Base-by-base conservation (phyloP, 306 rosid species). In the Malus asiatica region DNA sequence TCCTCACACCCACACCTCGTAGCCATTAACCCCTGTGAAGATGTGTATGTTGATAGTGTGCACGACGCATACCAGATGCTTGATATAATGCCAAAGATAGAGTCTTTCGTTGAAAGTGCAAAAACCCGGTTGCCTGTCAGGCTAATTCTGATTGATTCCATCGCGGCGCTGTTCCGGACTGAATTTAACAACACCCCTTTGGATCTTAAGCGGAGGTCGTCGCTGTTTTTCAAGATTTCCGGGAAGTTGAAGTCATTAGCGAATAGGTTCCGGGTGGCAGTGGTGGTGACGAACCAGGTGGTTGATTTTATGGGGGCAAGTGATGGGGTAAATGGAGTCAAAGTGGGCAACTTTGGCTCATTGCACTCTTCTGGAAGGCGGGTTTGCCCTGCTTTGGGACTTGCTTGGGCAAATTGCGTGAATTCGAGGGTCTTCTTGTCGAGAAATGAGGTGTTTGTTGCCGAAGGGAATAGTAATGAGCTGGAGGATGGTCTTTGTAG, bases 391-490 rank as follows among this genome's bases (percentile, higher is more conserved):
- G 98, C 98, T 1, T 55, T 94, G 58, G 97, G 98, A 53, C n/a
- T 92, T 13, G 86, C 90, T 1, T 94, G 98, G 98, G 86, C 98
- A 0, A 84, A 89, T n/a, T 94, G 98, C 15, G 90, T 91, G 60
- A 94, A 92, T 75, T 84, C 98, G 20, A 91, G 98, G 82, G 20
- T 94, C 61, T 92, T 94, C 68, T 80, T 94, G 76, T 86, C 92
- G 4, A 84, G 87, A 66, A 68, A 85, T 51, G 89, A 85, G 35
- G 87, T 77, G 71, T 66, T 79, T 42, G 58, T 76, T 40, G 82
- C 65, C 10, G 84, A 71, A 71, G 86, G 74, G 15, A 72, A 27
- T 12, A 8, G 32, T 53, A 30, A 22, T n/a, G 44, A 73, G 15
- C 19, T 35, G 52, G 48, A 30, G 32, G 79, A 66, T 15, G 33